phyloP scores from a whole-genome alignment of 2,329 filamentous ascomycete species.

The Aspergillus sergii region DNA sequence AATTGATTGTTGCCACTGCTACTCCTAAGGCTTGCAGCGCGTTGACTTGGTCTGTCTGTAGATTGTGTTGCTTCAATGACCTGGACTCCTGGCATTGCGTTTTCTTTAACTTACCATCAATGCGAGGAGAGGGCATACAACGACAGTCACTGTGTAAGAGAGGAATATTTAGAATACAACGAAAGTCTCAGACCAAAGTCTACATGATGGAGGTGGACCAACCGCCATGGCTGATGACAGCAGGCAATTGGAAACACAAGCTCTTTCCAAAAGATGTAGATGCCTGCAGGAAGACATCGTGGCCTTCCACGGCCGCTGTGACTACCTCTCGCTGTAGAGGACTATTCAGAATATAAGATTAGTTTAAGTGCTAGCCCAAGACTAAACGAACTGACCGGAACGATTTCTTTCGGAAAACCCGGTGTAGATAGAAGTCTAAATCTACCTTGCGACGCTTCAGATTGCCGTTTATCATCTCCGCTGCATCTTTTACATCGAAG shows the following conservation, averaged over 20 bases:
- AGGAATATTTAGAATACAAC: slow-evolving; percentile 18
- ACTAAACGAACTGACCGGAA: slow-evolving; percentile 61
- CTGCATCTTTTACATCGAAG: slow-evolving; percentile 25
- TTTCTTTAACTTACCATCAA: slow-evolving; percentile 69
- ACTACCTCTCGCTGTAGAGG: slow-evolving; percentile 89
- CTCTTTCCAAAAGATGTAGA: slow-evolving; percentile 79
- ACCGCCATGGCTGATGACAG: slow-evolving; percentile 85
- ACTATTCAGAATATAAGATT: slow-evolving; percentile 46
- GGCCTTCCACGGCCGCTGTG: slow-evolving; percentile 72
- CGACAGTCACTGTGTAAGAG: slow-evolving; percentile 70
- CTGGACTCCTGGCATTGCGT: neutral
- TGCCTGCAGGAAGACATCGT: slow-evolving; percentile 93
- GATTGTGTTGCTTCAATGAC: slow-evolving; percentile 2
- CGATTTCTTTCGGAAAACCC: slow-evolving; percentile 71
- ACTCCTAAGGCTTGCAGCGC: slow-evolving; percentile 74
- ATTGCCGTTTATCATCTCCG: slow-evolving; percentile 30
- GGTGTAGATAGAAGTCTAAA: slow-evolving; percentile 72
- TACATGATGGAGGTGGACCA: slow-evolving; percentile 40
- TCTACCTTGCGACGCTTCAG: slow-evolving; percentile 50
- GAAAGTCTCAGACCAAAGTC: slow-evolving; percentile 11
- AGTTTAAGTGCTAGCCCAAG: neutral
- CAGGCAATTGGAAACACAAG: slow-evolving; percentile 88
- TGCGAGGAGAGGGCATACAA: slow-evolving; percentile 84
- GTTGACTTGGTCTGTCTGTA: slow-evolving; percentile 86
- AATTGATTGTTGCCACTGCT: slow-evolving; percentile 83